Evolutionary conservation across 805 yeast genomes (phyloP), one percentile per base, ranked within the genome.

Genomic region (Yamadazyma insecticola): DNA sequence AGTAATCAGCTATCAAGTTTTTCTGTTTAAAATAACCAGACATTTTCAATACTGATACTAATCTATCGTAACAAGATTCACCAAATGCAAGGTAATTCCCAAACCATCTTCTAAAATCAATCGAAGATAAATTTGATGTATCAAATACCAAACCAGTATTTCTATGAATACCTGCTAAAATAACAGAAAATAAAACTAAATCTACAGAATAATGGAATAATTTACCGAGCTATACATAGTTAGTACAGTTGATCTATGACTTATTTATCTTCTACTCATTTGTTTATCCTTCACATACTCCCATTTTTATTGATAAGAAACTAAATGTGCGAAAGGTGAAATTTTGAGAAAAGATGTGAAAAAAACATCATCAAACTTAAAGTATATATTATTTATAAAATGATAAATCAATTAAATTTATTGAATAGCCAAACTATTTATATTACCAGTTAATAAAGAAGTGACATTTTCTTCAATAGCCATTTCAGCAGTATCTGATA

Each of bases 401-500:
- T n/a, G n/a, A n/a, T n/a, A n/a, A n/a, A n/a, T n/a, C n/a, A n/a
- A 11, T 10, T 10, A 8, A 17, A 8, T 16, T 31, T 69, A 86
- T 57, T 82, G 82, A 45, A 92, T 87, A 16, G 96, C 95, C 36
- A 86, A 80, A 28, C 90, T 76, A 58, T 92, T 89, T 24, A 92
- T 89, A 58, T 83, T 84, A 29, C 96, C 85, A 11, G 96, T 85
- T 51, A 89, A 68, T 41, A 90, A 73, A 20, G 95, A 78, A 9
- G 86, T 87, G 29, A 92, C 80, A 54, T 92, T 94, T 32, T 86
- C 92, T 59, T 92, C 98, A 47, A 94, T 76, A 31, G 86, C 69
- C 39, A 70, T 67, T 44, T 86, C 94, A 8, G 96, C 94, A 1
- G 94, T 84, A 41, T 86, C 96, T 28, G 81, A 74, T 48, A 92